Conservation (phyloP, 2,329 filamentous ascomycete species). For the Botrytis elliptica region DNA sequence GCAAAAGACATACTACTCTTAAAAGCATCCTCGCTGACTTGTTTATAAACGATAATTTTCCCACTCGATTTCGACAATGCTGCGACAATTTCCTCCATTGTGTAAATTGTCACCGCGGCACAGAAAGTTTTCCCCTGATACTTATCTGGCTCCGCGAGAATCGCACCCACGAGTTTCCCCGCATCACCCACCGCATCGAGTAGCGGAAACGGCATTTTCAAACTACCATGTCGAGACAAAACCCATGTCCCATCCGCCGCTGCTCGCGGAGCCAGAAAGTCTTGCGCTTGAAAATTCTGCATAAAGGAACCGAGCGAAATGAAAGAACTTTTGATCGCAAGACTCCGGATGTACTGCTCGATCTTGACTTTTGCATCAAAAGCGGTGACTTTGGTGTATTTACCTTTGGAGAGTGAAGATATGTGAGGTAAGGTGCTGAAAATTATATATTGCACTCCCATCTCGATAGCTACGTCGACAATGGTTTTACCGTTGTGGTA, state of each 20-base stretch:
- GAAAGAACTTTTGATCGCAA: conserved; percentile 47
- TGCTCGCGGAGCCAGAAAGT: not conserved
- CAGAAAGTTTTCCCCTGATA: not conserved
- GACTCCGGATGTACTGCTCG: conserved; percentile 40
- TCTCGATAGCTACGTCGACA: not conserved
- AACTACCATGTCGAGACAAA: not conserved
- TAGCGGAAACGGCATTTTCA: not conserved
- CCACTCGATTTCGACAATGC: not conserved
- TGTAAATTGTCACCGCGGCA: not conserved
- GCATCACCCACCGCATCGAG: not conserved
- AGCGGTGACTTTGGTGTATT: conserved; percentile 41
- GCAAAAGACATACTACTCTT: not conserved
- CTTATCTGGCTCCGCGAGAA: not conserved
- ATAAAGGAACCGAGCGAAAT: conserved; percentile 48
- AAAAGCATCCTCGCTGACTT: not conserved
- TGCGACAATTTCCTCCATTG: not conserved
- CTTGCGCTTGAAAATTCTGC: conserved; percentile 19
- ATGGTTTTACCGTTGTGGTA: conserved; percentile 28
- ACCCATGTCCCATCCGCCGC: not conserved
- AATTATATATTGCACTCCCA: not conserved
- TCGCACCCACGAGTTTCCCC: not conserved
- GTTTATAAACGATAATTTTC: not conserved
- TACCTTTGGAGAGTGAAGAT: conserved; percentile 39
- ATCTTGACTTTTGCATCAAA: conserved; percentile 39
- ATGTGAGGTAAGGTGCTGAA: conserved; percentile 32